phyloP scores from a whole-genome alignment of 164 flowering plant species.

The Nymphaea colorata region DNA sequence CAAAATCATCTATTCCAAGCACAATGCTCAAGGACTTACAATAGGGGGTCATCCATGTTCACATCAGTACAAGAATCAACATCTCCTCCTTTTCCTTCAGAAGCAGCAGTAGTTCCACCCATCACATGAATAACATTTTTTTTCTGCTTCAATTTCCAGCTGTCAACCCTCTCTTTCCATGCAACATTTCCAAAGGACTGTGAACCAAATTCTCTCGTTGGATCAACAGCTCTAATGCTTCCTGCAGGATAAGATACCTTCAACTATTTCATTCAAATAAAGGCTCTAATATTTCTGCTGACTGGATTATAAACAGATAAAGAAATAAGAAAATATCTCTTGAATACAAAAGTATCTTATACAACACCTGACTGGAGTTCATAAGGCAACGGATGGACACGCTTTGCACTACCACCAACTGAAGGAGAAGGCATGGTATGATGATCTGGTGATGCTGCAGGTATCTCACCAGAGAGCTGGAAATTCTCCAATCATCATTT shows the following conservation, averaged over 20 bases:
- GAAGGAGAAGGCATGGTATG: conserved; percentile 1
- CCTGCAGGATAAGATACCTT: conserved; percentile 24
- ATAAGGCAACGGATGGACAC: conserved; percentile 2
- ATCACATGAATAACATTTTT: conserved; percentile 59
- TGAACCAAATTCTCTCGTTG: conserved; percentile 65
- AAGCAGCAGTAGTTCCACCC: conserved; percentile 32
- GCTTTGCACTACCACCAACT: background rate
- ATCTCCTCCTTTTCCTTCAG: conserved; percentile 61
- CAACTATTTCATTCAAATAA: too few species aligned
- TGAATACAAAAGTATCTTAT: conserved; percentile 30
- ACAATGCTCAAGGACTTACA: conserved; percentile 14
- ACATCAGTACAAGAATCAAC: conserved; percentile 27
- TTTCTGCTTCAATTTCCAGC: conserved; percentile 47
- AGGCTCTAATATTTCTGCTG: too few species aligned
- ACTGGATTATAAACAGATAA: conserved; percentile 3
- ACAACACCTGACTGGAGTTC: conserved; percentile 13
- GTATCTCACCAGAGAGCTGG: conserved; percentile 52
- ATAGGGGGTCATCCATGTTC: conserved; percentile 25
- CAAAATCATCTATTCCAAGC: too few species aligned
- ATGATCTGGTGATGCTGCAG: conserved; percentile 2
- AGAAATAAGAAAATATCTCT: background rate
- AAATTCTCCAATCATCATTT: background rate
- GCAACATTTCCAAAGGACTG: conserved; percentile 57
- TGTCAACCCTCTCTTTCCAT: conserved; percentile 53
- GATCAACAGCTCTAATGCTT: conserved; percentile 30